These are phyloP conservation scores for Globisporangium perplexum DNA, from an alignment of 352 stramenopile species.

Conservation along the genomic window DNA sequence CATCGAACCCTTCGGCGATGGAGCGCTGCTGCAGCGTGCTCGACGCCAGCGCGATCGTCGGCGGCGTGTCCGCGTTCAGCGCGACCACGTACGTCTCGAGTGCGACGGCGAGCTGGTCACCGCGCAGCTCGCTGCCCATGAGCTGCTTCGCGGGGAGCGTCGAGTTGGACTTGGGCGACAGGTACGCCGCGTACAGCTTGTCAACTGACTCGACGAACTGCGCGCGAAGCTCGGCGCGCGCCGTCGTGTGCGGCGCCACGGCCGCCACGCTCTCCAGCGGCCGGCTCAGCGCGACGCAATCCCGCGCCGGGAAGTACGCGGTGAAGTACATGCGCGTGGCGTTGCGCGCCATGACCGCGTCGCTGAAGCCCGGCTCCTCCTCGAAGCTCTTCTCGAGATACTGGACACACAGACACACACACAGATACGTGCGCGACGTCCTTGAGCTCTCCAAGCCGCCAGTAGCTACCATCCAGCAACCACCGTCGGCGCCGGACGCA, in stretches of 20 bases:
- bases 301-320: conserved; percentile 31
- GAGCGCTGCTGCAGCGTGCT: conserved; percentile 36
- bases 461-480: neutral
- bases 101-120: conserved; percentile 31
- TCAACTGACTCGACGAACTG: conserved; percentile 59
- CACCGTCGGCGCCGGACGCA: neutral
- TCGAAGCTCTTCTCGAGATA: conserved; percentile 44
- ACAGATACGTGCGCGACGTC: neutral
- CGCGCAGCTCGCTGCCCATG: conserved; percentile 28
- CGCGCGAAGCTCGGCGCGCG: conserved; percentile 28
- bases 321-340: conserved; percentile 55
- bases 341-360: conserved; percentile 45
- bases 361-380: conserved; percentile 49
- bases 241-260: conserved; percentile 3
- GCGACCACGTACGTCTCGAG: conserved; percentile 37
- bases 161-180: conserved; percentile 25
- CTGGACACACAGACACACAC: conserved; percentile 11
- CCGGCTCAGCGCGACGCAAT: conserved; percentile 46
- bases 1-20: conserved; percentile 24
- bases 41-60: conserved; percentile 37
- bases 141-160: conserved; percentile 39
- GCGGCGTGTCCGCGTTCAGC: conserved; percentile 32
- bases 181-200: conserved; percentile 33
- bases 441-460: neutral
- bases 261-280: conserved; percentile 29